phyloP scores from a whole-genome alignment of 495 filamentous ascomycete genomes.

The Alectoria sarmentosa region DNA sequence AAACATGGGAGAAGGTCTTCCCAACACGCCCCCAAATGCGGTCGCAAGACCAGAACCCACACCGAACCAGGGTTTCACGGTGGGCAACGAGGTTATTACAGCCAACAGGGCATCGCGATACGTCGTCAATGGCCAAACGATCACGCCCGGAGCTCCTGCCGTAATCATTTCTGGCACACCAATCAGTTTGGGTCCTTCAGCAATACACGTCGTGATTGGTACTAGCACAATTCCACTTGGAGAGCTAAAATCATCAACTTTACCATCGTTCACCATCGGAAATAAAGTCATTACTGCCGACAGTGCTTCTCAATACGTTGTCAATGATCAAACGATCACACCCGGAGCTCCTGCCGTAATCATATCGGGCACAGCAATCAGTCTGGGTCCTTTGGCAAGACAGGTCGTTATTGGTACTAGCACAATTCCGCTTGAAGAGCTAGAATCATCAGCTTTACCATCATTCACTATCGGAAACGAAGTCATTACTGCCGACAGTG shows the following conservation, averaged over 20 bases:
- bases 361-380: neutral
- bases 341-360: neutral
- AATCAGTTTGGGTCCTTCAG: neutral
- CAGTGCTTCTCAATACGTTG: neutral
- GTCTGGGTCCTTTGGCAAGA: neutral
- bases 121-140: neutral
- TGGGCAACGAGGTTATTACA: neutral
- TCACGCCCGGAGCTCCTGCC: neutral
- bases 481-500: slow-evolving; percentile 9
- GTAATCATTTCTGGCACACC: neutral
- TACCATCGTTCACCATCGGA: slow-evolving; percentile 9
- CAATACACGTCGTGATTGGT: neutral
- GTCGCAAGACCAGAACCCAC: too few relatives aligned
- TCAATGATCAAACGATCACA: neutral
- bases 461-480: slow-evolving; percentile 5
- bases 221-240: neutral
- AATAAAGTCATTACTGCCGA: neutral
- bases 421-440: neutral
- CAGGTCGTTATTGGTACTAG: neutral
- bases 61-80: neutral
- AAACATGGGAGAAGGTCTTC: too few relatives aligned
- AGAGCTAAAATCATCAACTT: neutral
- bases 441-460: neutral
- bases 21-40: too few relatives aligned
- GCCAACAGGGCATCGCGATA: neutral